Evolutionary conservation across 768 basidiomycete genomes (phyloP).

Genomic region (Chalciporus piperatus): DNA sequence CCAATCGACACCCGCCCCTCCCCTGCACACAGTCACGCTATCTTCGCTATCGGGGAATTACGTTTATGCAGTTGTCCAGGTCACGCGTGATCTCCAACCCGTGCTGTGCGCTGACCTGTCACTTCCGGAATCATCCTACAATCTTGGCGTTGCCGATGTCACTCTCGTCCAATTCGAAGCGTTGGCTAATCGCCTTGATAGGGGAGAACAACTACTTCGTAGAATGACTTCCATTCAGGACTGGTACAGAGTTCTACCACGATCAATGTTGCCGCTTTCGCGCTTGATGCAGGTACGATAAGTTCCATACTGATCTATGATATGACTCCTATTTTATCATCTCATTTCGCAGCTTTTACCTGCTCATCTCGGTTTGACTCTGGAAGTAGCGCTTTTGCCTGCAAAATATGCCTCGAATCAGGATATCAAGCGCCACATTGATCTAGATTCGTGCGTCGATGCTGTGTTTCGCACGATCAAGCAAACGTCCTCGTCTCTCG

Average conservation of each 20-base stretch:
- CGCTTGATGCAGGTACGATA: conserved; percentile 67
- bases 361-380: conserved; percentile 63
- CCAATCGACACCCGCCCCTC: conserved; percentile 45
- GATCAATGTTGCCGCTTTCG: conserved; percentile 69
- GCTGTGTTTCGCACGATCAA: conserved; percentile 82
- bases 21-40: conserved; percentile 66
- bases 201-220: conserved; percentile 37
- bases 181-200: conserved; percentile 54
- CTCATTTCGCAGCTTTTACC: conserved; percentile 50
- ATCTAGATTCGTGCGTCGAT: conserved; percentile 83
- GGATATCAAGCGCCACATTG: conserved; percentile 50
- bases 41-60: conserved; percentile 91
- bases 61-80: conserved; percentile 82
- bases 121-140: conserved; percentile 69
- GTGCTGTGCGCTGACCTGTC: conserved; percentile 78
- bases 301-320: conserved; percentile 1
- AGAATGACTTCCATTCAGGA: conserved; percentile 33
- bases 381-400: conserved; percentile 77
- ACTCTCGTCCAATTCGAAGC: conserved; percentile 76
- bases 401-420: conserved; percentile 42
- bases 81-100: conserved; percentile 89
- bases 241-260: conserved; percentile 46
- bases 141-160: conserved; percentile 81
- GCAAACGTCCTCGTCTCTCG: conserved; percentile 53
- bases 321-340: conserved; percentile 10